A percentile compares a stretch with the other conserved stretches of the same genome.
Conservation (phyloP, 768 basidiomycete species). For the Leccinum boreale region DNA sequence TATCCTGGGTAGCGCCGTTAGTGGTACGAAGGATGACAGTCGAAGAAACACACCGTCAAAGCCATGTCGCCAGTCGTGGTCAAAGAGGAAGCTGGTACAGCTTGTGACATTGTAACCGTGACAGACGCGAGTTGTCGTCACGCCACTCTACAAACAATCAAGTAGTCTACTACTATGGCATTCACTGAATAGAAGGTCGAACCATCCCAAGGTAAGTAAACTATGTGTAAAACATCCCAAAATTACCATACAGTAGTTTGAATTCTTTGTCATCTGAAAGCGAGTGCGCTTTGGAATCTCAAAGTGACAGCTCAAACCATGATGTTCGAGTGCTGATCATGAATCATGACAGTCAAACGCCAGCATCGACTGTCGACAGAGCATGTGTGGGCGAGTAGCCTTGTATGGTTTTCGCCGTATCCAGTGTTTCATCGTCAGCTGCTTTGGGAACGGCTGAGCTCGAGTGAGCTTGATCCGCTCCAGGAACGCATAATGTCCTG, state of each 20-base stretch:
- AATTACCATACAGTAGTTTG: background rate
- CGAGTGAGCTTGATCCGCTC: background rate
- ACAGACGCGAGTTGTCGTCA: conserved; percentile 20
- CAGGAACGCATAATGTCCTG: background rate
- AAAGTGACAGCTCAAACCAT: too few relatives aligned
- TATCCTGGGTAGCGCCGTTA: conserved; percentile 15
- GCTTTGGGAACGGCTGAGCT: background rate
- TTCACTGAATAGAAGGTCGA: background rate
- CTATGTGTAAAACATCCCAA: background rate
- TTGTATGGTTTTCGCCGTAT: background rate
- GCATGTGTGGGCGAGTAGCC: background rate
- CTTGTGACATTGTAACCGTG: conserved; percentile 20
- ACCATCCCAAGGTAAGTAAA: too few relatives aligned
- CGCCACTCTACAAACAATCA: background rate
- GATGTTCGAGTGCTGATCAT: background rate
- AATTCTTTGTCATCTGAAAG: background rate
- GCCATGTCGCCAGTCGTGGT: conserved; percentile 23
- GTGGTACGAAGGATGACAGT: background rate
- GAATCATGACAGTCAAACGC: background rate
- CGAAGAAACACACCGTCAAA: conserved; percentile 18
- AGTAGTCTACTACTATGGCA: too few relatives aligned
- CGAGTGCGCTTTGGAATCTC: too few relatives aligned
- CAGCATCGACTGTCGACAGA: too few relatives aligned
- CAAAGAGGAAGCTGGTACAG: conserved; percentile 12
- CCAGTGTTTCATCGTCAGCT: background rate